Evolutionary conservation across 2,329 filamentous ascomycete genomes (phyloP).

Genomic region (Monilinia vaccinii-corymbosi): DNA sequence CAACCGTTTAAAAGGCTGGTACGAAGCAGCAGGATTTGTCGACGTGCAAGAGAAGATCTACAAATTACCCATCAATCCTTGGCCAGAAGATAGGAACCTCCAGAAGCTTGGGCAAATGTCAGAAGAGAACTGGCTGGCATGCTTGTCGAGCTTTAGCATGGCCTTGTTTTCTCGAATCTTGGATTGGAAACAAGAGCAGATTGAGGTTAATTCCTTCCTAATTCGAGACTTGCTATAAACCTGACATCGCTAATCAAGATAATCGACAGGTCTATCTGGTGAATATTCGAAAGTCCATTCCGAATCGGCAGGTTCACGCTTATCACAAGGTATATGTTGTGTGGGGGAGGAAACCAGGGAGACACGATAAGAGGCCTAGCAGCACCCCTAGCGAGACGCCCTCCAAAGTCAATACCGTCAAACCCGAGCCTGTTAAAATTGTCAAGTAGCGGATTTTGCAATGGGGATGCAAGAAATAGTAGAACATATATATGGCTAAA

Average conservation of each 20-base stretch:
- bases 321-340: constrained; percentile 27
- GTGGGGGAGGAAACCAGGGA: constrained; percentile 23
- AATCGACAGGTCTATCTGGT: constrained; percentile 21
- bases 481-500: too few relatives aligned
- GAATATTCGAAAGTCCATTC: constrained; percentile 22
- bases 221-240: too few relatives aligned
- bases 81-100: constrained; percentile 36
- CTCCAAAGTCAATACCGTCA: too few relatives aligned
- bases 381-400: neutral
- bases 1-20: constrained; percentile 22
- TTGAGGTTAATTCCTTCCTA: constrained; percentile 19
- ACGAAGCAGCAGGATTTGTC: constrained; percentile 42
- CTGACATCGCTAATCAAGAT: neutral
- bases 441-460: neutral
- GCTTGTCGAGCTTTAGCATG: constrained; percentile 23
- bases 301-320: constrained; percentile 22
- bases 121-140: constrained; percentile 23
- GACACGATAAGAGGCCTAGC: neutral
- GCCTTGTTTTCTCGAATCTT: constrained; percentile 22
- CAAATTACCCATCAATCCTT: constrained; percentile 46
- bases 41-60: constrained; percentile 44
- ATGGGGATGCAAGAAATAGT: neutral
- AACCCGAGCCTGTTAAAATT: neutral
- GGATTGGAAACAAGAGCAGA: constrained; percentile 26
- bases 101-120: constrained; percentile 22